These are phyloP conservation scores for Pythium pyrilobum DNA, from an alignment of 352 stramenopile genomes.

Conservation along the genomic window DNA sequence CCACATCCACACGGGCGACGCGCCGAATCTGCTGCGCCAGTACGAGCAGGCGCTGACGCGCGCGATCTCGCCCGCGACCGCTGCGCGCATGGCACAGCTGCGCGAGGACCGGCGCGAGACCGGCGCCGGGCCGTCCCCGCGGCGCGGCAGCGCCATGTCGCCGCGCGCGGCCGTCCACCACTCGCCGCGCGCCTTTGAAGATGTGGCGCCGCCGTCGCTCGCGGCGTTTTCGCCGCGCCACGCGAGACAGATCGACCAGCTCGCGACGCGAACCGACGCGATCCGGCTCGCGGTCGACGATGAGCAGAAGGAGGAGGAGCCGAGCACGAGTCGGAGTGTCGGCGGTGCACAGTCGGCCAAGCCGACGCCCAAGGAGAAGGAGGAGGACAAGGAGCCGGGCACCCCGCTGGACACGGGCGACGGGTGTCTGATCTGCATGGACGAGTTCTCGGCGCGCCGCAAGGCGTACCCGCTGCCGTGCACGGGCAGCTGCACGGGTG, in stretches of 20 bases:
- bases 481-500: slow-evolving; percentile 68
- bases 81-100: neutral
- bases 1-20: slow-evolving; percentile 1
- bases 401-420: slow-evolving; percentile 25
- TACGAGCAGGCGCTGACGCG: slow-evolving; percentile 47
- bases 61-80: neutral
- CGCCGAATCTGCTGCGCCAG: slow-evolving; percentile 32
- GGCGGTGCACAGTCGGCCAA: too few species aligned
- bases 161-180: slow-evolving; percentile 58
- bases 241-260: slow-evolving; percentile 4
- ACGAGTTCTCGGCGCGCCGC: slow-evolving; percentile 80
- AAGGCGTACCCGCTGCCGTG: slow-evolving; percentile 85
- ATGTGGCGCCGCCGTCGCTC: slow-evolving; percentile 28
- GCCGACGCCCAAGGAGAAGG: slow-evolving; percentile 15
- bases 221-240: slow-evolving; percentile 58
- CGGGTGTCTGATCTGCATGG: slow-evolving; percentile 85
- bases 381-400: slow-evolving; percentile 21
- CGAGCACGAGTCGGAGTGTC: too few species aligned
- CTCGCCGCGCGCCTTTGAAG: slow-evolving; percentile 45
- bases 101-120: neutral
- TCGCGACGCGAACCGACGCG: slow-evolving; percentile 6
- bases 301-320: slow-evolving; percentile 28
- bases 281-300: slow-evolving; percentile 24
- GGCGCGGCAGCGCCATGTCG: slow-evolving; percentile 17
- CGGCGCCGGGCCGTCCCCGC: neutral